Base-by-base conservation (phyloP, 331 rosid genomes). In the Quercus phellos region DNA sequence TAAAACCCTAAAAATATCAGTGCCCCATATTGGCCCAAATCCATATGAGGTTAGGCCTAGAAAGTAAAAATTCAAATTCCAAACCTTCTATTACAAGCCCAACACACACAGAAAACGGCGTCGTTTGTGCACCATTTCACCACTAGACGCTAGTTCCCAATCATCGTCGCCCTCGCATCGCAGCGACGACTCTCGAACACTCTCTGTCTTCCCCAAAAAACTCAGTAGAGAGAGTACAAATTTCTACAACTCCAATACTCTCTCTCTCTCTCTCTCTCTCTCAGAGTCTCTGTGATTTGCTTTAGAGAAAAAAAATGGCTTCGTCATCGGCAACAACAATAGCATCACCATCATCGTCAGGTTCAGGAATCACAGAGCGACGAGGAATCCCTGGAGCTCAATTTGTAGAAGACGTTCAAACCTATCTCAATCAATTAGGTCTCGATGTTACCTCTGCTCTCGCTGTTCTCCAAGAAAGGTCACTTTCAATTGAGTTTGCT, bases 371-470 rank as follows among this genome's bases (percentile, higher is more conserved):
- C 6, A 79, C 88, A 7, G 96, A 91, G 77, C 86, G 98, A 81
- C 86, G 98, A 86, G 96, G 98, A 86, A 93, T 90, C 75, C 96
- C 96, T 5, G 94, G 88, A 32, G 91, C 98, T 69, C 94, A 86
- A 79, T 91, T 90, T 75, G 94, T 94, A 0, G 96, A 85, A 26
- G 90, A 91, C 74, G 93, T 94, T 38, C 94, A 87, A 71, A 94
- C 89, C 16, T 92, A 89, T 82, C 97, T 91, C 80, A 72, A 85
- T 16, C 90, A 91, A 51, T 78, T 73, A 11, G 90, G 84, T 19
- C 92, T 91, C 61, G 90, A 91, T 42, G 92, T 84, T 71, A 85
- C 88, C 81, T 88, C 96, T 1, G 84, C 93, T 82, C 92, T 87
- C 59, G 85, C 91, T 70, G 88, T 91, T 78, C 91, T 91, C 55